Base-by-base conservation (phyloP, 768 basidiomycete genomes). In the Lepiota brunneoincarnata region DNA sequence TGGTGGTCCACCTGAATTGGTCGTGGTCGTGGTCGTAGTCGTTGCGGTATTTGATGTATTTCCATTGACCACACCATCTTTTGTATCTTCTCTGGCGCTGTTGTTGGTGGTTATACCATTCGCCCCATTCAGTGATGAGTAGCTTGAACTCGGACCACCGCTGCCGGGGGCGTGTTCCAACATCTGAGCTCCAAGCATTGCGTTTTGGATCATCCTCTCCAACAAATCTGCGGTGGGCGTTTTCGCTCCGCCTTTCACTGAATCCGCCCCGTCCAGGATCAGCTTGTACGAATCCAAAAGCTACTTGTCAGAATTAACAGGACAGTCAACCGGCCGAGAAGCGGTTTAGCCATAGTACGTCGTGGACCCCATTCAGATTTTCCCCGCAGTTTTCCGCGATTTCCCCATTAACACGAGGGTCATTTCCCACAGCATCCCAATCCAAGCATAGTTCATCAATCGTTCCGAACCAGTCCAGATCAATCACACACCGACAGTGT, bases 181-280 rank as follows among this genome's bases (percentile, higher is more conserved):
- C 67, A 78, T 68, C 58, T 75, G 73, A 58, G 70, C 69, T 3
- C 74, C 76, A 39, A 70, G 68, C 17, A 65, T 67, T 21, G 77
- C 77, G 43, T 69, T 71, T 60, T 77, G 73, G 45, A 76, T 41
- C 75, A 78, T 76, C 38, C 67, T 63, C 24, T 74, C 74, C 51
- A 77, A 58, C 15, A 68, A 55, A 28, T 75, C 74, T 48, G 67
- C 67, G 6, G 64, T 59, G 14, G 65, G 58, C 12, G 54, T 51
- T 51, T 51, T 40, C 2, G 37, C 43, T 48, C 31, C 38, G 17
- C 52, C 40, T 17, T 39, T 53, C 12, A 67, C 37, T 15, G 51
- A 46, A 39, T 65, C 61, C 12, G 59, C 60, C 23, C 58, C 63
- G 36, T 70, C 70, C 2, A 73, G 61, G 54, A 75, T 63, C 52